Percentiles rank a stretch among this genome's conserved stretches.
Evolutionary conservation across 2,329 filamentous ascomycete species (phyloP).

Genomic region (Pyrenophora seminiperda): DNA sequence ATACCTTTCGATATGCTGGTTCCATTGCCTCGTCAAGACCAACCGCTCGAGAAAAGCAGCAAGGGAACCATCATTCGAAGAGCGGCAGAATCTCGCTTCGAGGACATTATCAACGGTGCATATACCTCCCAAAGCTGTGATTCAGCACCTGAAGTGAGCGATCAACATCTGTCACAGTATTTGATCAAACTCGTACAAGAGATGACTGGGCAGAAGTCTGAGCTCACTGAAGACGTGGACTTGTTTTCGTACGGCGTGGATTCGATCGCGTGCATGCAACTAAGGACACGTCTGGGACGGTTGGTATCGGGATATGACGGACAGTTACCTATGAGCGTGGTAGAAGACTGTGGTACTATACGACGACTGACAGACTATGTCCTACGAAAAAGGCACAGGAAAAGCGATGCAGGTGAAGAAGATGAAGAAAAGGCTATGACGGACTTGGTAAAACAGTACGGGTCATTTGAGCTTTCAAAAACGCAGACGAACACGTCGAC

Average conservation of each 20-base stretch:
- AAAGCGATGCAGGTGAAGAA: conserved; percentile 34
- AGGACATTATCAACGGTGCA: conserved; percentile 52
- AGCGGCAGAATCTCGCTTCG: conserved; percentile 58
- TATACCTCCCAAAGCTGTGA: conserved; percentile 47
- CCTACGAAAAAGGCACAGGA: conserved; percentile 47
- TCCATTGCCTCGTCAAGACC: conserved; percentile 46
- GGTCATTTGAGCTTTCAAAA: conserved; percentile 45
- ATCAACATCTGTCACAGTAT: conserved; percentile 35
- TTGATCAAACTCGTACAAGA: conserved; percentile 26
- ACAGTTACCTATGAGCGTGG: conserved; percentile 60
- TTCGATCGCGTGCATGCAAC: conserved; percentile 62
- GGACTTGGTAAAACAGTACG: conserved; percentile 56
- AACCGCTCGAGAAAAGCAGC: conserved; percentile 62
- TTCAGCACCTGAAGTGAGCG: conserved; percentile 24
- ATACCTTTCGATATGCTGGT: conserved; percentile 59
- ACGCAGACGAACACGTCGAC: not conserved
- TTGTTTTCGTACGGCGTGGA: conserved; percentile 65
- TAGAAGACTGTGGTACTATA: conserved; percentile 66
- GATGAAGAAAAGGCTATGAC: conserved; percentile 53
- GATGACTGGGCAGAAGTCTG: conserved; percentile 28
- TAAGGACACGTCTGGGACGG: conserved; percentile 49
- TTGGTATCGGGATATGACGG: conserved; percentile 44
- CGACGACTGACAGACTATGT: conserved; percentile 49
- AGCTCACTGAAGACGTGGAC: conserved; percentile 52
- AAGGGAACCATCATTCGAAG: conserved; percentile 65